Base-by-base conservation (phyloP, 225 moss, liverwort and hornwort species). In the Asterella californica region DNA sequence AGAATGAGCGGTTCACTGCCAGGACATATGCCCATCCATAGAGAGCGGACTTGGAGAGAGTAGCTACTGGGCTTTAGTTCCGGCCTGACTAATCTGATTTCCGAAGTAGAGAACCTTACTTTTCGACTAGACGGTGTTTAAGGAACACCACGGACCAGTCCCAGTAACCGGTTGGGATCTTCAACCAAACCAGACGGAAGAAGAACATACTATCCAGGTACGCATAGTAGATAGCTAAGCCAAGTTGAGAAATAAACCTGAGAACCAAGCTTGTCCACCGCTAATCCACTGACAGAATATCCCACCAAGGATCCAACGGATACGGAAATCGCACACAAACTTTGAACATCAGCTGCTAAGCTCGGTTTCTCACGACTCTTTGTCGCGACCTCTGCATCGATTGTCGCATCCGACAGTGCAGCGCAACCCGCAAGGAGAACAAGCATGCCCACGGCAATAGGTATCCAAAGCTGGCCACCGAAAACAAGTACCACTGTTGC, bases 401-500 rank as follows among this genome's bases (percentile, higher is more conserved):
- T 96, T 49, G 94, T 92, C 55, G 94, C 96, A 88, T 96, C 96
- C 36, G 94, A 91, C 72, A 96, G 80, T 15, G 96, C 96, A 32
- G 62, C 66, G 70, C 92, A 82, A 27, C 83, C 82, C n/a, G 90
- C 37, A 1, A 87, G 82, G 10, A 91, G 83, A 57, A 91, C 89
- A 79, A 96, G 87, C 90, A 93, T 90, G n/a, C 84, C 66, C 60
- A 96, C 83, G 25, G 93, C 96, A 61, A 90, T 82, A 47, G 82
- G 82, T 6, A 90, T 87, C 81, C 90, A 92, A 46, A 96, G 85
- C 86, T 94, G 91, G 69, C 96, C 96, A 30, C 96, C 94, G 53
- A 86, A 81, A 30, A 82, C 88, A 59, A 96, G 87, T 27, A 91
- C 86, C 75, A 83, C 61, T 77, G 85, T 90, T 33, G 82, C 87